These are phyloP conservation scores for Microcera coccophila DNA, from an alignment of 2,329 filamentous ascomycete species.

Conservation along the genomic window DNA sequence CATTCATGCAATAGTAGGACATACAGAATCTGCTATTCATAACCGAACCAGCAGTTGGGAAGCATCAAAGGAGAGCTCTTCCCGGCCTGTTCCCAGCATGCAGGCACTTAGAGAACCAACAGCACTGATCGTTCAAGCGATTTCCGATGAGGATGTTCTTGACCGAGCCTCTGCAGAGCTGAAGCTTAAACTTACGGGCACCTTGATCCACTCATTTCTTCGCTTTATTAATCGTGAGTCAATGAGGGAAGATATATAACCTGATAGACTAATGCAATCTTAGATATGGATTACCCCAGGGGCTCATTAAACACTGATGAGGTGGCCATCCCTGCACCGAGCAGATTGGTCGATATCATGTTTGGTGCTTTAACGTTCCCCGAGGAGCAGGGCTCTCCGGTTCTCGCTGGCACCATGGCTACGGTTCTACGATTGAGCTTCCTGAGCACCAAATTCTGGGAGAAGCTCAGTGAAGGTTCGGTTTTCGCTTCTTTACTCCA, in stretches of 20 bases:
- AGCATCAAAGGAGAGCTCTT: background rate
- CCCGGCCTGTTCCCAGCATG: constrained; percentile 24
- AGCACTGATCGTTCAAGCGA: constrained; percentile 54
- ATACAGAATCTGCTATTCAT: too few relatives aligned
- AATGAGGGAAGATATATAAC: background rate
- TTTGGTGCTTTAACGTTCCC: constrained; percentile 18
- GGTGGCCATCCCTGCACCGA: constrained; percentile 17
- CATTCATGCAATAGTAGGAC: constrained; percentile 61
- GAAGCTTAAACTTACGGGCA: constrained; percentile 26
- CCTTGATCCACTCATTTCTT: constrained; percentile 28
- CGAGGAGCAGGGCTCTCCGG: constrained; percentile 22
- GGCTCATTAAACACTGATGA: constrained; percentile 5
- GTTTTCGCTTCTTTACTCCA: constrained; percentile 22
- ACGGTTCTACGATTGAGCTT: constrained; percentile 30
- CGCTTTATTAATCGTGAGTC: constrained; percentile 27
- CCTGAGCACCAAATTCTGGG: constrained; percentile 28
- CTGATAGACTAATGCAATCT: constrained; percentile 5
- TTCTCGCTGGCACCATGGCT: constrained; percentile 26
- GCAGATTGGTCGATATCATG: constrained; percentile 26
- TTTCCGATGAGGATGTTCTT: constrained; percentile 55
- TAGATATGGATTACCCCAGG: constrained; percentile 15
- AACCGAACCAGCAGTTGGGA: constrained; percentile 6
- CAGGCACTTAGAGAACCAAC: constrained; percentile 44
- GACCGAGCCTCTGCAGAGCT: constrained; percentile 29
- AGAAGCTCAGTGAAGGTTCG: constrained; percentile 18